Evolutionary conservation across 495 filamentous ascomycete species (phyloP).

Genomic region (Bacidia rubella): DNA sequence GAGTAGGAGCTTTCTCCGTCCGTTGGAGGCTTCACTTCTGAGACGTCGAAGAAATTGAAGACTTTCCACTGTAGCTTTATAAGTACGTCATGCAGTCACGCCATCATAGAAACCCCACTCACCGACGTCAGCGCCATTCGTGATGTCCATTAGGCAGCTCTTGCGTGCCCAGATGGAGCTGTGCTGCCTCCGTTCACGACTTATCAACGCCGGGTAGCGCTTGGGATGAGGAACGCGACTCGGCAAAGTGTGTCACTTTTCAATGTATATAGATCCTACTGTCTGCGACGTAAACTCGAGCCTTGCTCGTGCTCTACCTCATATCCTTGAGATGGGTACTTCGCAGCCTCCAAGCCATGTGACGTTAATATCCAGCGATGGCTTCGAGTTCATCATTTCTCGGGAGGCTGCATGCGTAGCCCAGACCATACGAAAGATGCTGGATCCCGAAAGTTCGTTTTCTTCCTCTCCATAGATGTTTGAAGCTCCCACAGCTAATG

Average conservation of each 20-base stretch:
- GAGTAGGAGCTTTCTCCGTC: slow-evolving; percentile 48
- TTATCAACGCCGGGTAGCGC: neutral
- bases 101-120: neutral
- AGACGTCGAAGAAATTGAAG: slow-evolving; percentile 97
- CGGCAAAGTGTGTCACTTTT: too few relatives aligned
- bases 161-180: neutral
- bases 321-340: slow-evolving; percentile 2
- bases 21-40: slow-evolving; percentile 65
- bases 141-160: neutral
- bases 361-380: slow-evolving; percentile 75
- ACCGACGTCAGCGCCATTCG: slow-evolving; percentile 25
- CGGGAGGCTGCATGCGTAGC: slow-evolving; percentile 64
- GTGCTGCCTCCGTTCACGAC: too few relatives aligned
- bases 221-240: too few relatives aligned
- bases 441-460: slow-evolving; percentile 59
- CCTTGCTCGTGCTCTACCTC: too few relatives aligned
- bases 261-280: too few relatives aligned
- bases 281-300: too few relatives aligned
- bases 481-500: neutral
- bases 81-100: neutral
- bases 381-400: slow-evolving; percentile 75
- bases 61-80: slow-evolving; percentile 68
- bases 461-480: neutral
- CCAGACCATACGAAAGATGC: slow-evolving; percentile 69
- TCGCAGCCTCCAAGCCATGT: slow-evolving; percentile 41